phyloP scores from a whole-genome alignment of 371 early-diverging fungal species.

The Chytridium lagenaria region DNA sequence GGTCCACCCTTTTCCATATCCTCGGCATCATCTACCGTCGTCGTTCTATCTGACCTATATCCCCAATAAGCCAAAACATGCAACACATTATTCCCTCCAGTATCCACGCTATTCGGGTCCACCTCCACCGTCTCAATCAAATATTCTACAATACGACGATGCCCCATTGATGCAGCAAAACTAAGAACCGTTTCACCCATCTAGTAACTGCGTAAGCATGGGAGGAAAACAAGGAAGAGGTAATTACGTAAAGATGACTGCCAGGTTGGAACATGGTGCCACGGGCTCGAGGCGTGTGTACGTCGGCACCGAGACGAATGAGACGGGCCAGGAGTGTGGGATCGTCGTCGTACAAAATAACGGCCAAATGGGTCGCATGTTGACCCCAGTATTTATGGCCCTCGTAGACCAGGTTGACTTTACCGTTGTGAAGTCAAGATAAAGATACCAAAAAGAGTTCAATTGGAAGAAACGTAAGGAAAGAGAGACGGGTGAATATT shows the following conservation, averaged over 20 bases:
- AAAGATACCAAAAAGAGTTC: background rate
- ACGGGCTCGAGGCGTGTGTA: constrained; percentile 21
- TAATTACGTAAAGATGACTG: constrained; percentile 6
- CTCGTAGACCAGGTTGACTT: constrained; percentile 36
- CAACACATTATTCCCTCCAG: constrained; percentile 37
- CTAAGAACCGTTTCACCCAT: constrained; percentile 36
- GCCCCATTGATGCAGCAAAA: constrained; percentile 38
- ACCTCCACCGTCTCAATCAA: constrained; percentile 27
- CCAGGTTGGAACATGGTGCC: constrained; percentile 26
- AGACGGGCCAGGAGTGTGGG: constrained; percentile 1
- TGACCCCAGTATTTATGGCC: constrained; percentile 30
- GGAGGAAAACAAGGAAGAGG: background rate
- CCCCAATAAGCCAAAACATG: constrained; percentile 44
- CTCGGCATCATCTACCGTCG: background rate
- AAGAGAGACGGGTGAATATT: too few relatives aligned
- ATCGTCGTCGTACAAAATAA: constrained; percentile 16
- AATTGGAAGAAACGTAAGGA: too few relatives aligned
- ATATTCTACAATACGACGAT: constrained; percentile 30
- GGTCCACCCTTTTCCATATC: too few relatives aligned
- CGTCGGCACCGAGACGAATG: constrained; percentile 25
- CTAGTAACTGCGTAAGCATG: background rate
- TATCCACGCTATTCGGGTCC: constrained; percentile 32
- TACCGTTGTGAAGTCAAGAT: background rate
- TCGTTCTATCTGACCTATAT: background rate
- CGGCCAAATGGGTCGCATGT: constrained; percentile 29